phyloP scores from a whole-genome alignment of 208 protist species.

The Leishmania braziliensis region DNA sequence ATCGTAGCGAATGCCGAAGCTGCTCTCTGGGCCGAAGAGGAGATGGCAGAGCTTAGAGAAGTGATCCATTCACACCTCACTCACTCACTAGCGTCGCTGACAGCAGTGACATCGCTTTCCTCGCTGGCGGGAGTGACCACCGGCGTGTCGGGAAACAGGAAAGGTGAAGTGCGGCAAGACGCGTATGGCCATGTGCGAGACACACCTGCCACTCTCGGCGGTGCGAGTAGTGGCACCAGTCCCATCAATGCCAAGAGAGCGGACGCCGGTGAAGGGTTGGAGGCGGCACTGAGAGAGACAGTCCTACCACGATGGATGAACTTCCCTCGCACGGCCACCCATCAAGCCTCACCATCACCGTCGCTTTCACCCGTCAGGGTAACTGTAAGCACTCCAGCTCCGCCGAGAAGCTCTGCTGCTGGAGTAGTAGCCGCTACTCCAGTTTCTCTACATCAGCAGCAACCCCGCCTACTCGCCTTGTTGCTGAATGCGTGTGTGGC shows the following conservation, averaged over 20 bases:
- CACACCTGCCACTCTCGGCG: background rate
- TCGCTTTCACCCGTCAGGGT: background rate
- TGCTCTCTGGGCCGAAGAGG: background rate
- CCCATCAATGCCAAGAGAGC: background rate
- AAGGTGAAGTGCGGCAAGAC: background rate
- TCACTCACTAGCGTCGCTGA: background rate
- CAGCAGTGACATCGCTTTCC: background rate
- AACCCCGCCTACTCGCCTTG: background rate
- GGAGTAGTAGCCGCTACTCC: background rate
- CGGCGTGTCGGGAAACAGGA: background rate
- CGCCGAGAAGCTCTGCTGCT: background rate
- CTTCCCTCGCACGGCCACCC: background rate
- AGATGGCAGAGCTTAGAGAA: conserved; percentile 19
- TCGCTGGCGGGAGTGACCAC: background rate
- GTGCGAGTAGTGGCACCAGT: background rate
- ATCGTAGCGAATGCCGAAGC: background rate
- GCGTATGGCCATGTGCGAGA: background rate
- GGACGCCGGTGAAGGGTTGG: background rate
- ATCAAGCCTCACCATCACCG: background rate
- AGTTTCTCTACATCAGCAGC: conserved; percentile 1
- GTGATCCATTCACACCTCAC: conserved; percentile 1
- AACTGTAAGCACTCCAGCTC: background rate
- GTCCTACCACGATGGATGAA: conserved; percentile 10
- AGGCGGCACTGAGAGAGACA: background rate
- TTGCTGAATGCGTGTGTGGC: conserved; percentile 27